Base-by-base conservation (phyloP, 768 basidiomycete genomes). In the Boletus sensibilis region DNA sequence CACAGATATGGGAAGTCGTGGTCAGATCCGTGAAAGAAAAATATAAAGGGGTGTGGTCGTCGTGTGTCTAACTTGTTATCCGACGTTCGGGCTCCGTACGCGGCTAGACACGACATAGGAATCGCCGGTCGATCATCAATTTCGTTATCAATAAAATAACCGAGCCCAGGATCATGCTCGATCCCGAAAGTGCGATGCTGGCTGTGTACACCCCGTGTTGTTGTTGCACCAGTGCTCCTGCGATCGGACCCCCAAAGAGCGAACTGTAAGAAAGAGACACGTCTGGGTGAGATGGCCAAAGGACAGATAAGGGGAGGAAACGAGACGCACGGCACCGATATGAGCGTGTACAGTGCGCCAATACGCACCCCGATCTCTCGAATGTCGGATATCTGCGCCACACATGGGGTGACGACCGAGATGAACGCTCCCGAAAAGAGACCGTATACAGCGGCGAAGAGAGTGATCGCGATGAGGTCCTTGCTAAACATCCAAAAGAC, bases 381-480 rank as follows among this genome's bases (percentile, higher is more conserved):
- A 21, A 79, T 71, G 38, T 86, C 78, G 34, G 85, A 85, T 50
- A 88, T 85, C 62, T 85, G 83, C 21, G 79, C 84, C 23, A 90
- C 78, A 62, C 86, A 88, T 0, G 87, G 86, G 12, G 81, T 84
- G 58, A 89, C 70, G 39, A 88, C 77, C 37, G 85, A 82, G 45
- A 87, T 83, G 70, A 88, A 84, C 11, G 85, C 83, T 5, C 88
- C 87, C 0, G 82, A 85, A 48, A 81, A 76, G 73, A 88, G 79
- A 0, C 88, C 88, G 62, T 84, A 90, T 0, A 79, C 39, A 1
- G 73, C 74, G 2, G 85, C 78, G 52, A 87, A 88, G 16, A 77
- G 55, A 62, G 80, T 74, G 39, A 87, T 67, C 42, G 74, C 58
- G 8, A 65, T 68, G 21, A 82, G 59, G 9, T 73, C 65, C 33